Base-by-base conservation (phyloP, 345 rosid genomes). In the Eucalyptus decipiens region DNA sequence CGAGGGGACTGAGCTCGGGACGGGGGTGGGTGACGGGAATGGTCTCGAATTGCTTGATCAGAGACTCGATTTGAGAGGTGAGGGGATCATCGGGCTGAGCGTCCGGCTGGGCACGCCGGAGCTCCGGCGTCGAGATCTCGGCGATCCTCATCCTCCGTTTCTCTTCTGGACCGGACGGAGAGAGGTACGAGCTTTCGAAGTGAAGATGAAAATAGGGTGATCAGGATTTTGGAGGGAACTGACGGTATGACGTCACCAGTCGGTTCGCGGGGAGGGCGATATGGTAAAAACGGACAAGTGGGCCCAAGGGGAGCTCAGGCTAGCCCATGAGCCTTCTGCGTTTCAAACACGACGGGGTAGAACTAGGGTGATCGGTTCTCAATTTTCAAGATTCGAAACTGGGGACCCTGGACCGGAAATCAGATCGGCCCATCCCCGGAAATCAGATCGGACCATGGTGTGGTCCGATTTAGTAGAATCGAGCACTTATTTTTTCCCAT, bases 101-200 rank as follows among this genome's bases (percentile, higher is more conserved):
- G 87, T 92, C 62, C 86, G 90, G 49, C 81, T 88, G 81, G 80
- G 85, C 28, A 62, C 83, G 92, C 81, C 92, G 95, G 92, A 88
- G 88, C 24, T 94, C 98, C 90, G 94, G 97, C 88, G 98, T 92
- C 23, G 96, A 92, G 91, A 97, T 91, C 92, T 97, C 99, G 62
- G 99, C 95, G 89, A 97, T 97, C 89, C 95, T 93, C 99, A 97
- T 97, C 91, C 42, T 87, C 30, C 30, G 85, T 40, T 76, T 40
- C 85, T 37, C 85, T 40, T 40, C 47, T 21, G 85, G 86, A 50
- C 85, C 87, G 92, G 91, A 92, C 81, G 88, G 30, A 24, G 30
- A 56, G 87, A 32, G 87, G 18, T 14, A 43, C 80, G 86, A 83
- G 16, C 17, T 52, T 80, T 51, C 54, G 51, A 54, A 40, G 86